Evolutionary conservation across 1,139 yeast genomes (phyloP).

Genomic region (Pichia inconspicua): DNA sequence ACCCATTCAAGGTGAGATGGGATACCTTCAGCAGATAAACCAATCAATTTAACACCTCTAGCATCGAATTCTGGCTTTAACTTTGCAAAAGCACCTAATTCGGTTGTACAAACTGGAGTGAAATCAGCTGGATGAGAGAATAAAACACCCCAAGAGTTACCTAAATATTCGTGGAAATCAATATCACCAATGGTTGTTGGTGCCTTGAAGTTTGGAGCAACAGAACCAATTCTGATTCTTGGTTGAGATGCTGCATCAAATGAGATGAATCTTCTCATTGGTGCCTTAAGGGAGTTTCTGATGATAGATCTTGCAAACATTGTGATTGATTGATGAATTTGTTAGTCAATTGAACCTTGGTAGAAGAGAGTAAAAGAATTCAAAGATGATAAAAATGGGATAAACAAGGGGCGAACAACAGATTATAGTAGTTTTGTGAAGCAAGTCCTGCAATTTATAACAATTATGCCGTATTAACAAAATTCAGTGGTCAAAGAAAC

Average conservation of each 20-base stretch:
- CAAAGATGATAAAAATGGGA: neutral
- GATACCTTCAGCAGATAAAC: constrained; percentile 73
- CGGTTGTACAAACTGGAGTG: constrained; percentile 94
- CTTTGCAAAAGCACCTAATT: constrained; percentile 83
- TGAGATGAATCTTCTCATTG: constrained; percentile 36
- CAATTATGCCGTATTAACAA: no score
- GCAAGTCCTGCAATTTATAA: no score
- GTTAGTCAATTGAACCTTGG: neutral
- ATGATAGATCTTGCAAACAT: constrained; percentile 27
- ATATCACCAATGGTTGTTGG: constrained; percentile 71
- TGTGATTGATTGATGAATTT: neutral
- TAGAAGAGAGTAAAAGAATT: neutral
- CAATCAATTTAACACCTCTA: constrained; percentile 77
- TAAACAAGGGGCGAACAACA: neutral
- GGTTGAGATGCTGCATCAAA: constrained; percentile 59
- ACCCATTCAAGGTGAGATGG: constrained; percentile 77
- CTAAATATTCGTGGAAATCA: constrained; percentile 69
- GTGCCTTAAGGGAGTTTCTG: constrained; percentile 18
- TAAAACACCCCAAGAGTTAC: constrained; percentile 74
- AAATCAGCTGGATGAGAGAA: constrained; percentile 93
- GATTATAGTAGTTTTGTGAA: no score
- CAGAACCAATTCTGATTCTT: constrained; percentile 55
- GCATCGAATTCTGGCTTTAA: constrained; percentile 75
- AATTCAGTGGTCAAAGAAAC: neutral
- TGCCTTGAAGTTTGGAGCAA: constrained; percentile 79